Conservation (phyloP, 164 flowering plant species). For the Chimonanthus salicifolius region DNA sequence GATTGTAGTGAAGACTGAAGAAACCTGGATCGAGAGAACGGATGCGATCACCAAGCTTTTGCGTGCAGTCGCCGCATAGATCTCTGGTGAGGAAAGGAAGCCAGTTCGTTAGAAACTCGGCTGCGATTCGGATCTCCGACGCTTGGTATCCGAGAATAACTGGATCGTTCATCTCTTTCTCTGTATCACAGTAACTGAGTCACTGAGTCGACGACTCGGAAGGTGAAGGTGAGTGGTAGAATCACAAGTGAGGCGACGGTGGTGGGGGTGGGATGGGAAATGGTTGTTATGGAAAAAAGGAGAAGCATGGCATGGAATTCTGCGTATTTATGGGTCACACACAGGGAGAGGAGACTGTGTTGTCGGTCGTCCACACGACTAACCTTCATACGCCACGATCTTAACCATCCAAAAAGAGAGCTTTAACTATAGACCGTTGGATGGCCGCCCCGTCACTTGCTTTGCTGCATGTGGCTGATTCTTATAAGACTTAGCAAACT, state of each 20-base stretch:
- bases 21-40: conserved; percentile 46
- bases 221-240: background rate
- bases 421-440: too few relatives aligned
- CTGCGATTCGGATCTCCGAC: conserved; percentile 58
- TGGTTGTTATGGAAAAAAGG: too few relatives aligned
- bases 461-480: too few relatives aligned
- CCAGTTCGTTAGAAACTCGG: conserved; percentile 71
- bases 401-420: too few relatives aligned
- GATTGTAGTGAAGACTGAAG: too few relatives aligned
- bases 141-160: conserved; percentile 39
- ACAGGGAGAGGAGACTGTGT: too few relatives aligned
- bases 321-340: too few relatives aligned
- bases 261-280: background rate
- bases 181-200: background rate
- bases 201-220: background rate
- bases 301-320: background rate
- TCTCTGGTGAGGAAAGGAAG: conserved; percentile 64
- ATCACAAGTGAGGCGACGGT: background rate
- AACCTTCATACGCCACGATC: too few relatives aligned
- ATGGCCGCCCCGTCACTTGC: too few relatives aligned
- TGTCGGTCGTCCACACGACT: too few relatives aligned
- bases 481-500: too few relatives aligned
- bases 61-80: conserved; percentile 56
- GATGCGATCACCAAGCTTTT: conserved; percentile 42
- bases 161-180: conserved; percentile 33